These are phyloP conservation scores for Backusella morwellensis DNA, from an alignment of 192 early-diverging fungal genomes.

Conservation along the genomic window DNA sequence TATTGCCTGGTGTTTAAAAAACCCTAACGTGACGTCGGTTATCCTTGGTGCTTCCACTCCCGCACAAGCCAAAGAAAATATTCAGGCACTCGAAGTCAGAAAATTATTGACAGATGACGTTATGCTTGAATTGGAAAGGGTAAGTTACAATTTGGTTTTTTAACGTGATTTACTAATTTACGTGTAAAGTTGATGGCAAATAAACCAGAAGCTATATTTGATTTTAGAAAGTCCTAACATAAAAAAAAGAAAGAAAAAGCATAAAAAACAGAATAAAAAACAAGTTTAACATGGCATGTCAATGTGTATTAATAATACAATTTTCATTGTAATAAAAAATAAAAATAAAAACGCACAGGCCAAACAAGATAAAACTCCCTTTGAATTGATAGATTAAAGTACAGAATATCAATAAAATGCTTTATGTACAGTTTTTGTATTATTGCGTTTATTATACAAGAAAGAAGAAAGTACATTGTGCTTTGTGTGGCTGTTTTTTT, in stretches of 20 bases:
- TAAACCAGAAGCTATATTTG: constrained; percentile 57
- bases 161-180: not conserved
- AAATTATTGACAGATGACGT: constrained; percentile 66
- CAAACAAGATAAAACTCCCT: not conserved
- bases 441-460: not conserved
- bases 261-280: not conserved
- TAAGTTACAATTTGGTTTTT: constrained; percentile 3
- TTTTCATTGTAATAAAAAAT: not conserved
- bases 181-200: constrained; percentile 56
- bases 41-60: constrained; percentile 68
- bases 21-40: constrained; percentile 55
- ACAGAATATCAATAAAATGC: not conserved
- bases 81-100: constrained; percentile 56
- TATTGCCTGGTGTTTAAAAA: constrained; percentile 74
- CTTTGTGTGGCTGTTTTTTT: not conserved
- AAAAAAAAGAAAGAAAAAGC: not conserved
- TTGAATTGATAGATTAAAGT: no score
- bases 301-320: not conserved
- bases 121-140: constrained; percentile 64
- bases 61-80: constrained; percentile 73
- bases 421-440: not conserved
- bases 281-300: not conserved
- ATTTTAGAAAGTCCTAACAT: constrained; percentile 48
- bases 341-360: not conserved
- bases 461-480: not conserved